Evolutionary conservation across 2,329 filamentous ascomycete species (phyloP).

Genomic region (Trichoderma citrinoviride): DNA sequence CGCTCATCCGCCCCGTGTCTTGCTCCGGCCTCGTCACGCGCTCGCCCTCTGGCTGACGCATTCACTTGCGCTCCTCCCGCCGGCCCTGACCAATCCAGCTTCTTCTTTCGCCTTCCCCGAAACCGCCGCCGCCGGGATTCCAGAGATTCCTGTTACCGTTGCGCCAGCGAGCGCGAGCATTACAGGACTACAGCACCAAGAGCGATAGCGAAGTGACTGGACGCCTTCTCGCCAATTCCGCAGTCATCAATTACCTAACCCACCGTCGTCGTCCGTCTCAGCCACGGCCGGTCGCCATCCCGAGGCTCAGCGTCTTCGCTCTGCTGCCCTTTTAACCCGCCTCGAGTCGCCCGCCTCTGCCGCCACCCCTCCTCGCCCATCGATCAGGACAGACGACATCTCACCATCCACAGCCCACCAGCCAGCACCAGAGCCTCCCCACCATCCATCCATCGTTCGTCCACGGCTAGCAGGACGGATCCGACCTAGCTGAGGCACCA

Average conservation of each 20-base stretch:
- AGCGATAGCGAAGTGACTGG: background rate
- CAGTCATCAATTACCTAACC: background rate
- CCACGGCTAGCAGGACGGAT: constrained; percentile 9
- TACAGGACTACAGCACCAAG: background rate
- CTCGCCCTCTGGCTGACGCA: constrained; percentile 18
- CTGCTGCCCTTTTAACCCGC: background rate
- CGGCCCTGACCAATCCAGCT: constrained; percentile 21
- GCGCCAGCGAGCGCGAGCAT: background rate
- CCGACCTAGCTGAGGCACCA: constrained; percentile 11
- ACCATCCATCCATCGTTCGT: constrained; percentile 2
- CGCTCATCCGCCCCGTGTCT: background rate
- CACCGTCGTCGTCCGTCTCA: background rate
- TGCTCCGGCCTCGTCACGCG: constrained; percentile 15
- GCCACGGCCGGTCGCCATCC: background rate
- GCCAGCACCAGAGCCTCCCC: background rate
- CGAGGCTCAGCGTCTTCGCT: background rate
- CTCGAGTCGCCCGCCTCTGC: background rate
- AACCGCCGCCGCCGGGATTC: constrained; percentile 17
- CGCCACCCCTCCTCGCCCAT: background rate
- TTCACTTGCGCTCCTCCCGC: constrained; percentile 8
- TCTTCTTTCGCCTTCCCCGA: constrained; percentile 27
- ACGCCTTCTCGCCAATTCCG: background rate
- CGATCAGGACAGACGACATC: constrained; percentile 1
- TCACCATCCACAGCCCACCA: constrained; percentile 1
- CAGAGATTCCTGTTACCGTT: background rate